A percentile compares a stretch with the other conserved stretches of the same genome.
Conservation (phyloP, 2,329 filamentous ascomycete species). For the Epichloe brachyelytri region DNA sequence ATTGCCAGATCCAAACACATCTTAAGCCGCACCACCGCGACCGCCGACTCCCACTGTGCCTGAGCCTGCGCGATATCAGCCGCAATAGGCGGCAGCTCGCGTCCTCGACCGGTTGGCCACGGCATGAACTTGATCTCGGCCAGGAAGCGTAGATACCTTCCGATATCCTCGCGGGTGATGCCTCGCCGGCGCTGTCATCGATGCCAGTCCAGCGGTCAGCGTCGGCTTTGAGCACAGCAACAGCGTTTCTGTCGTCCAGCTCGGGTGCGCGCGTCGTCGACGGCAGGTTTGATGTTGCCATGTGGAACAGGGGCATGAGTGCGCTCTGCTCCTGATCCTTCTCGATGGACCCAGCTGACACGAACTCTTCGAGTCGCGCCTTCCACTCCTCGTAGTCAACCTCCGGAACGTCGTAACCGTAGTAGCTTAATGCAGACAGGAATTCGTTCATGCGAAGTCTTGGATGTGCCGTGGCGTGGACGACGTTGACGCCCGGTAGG, state of each 20-base stretch:
- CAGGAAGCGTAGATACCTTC: conserved; percentile 16
- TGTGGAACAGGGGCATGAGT: conserved; percentile 55
- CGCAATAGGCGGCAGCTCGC: conserved; percentile 11
- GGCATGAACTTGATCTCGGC: conserved; percentile 18
- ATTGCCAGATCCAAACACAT: too few relatives aligned
- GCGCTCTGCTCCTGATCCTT: conserved; percentile 18
- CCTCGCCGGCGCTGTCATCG: conserved; percentile 37
- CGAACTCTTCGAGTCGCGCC: conserved; percentile 15
- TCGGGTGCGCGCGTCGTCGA: conserved; percentile 55
- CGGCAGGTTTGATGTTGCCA: conserved; percentile 54
- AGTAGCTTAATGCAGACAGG: conserved; percentile 53
- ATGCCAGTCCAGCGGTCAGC: conserved; percentile 41
- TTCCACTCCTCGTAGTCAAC: conserved; percentile 47
- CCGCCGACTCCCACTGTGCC: conserved; percentile 2
- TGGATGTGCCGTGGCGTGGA: conserved; percentile 66
- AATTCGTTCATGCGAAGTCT: conserved; percentile 34
- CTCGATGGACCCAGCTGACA: conserved; percentile 12
- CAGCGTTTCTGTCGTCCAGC: conserved; percentile 48
- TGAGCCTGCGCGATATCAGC: neutral
- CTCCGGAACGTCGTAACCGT: conserved; percentile 62
- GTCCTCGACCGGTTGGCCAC: conserved; percentile 15
- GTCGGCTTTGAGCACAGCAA: conserved; percentile 50
- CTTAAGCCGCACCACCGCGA: neutral
- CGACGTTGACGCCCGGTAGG: conserved; percentile 41
- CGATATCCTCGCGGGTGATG: conserved; percentile 14